Percentiles rank a stretch among this genome's conserved stretches.
phyloP scores from a whole-genome alignment of 768 basidiomycete species.

The Pholiota microspora region DNA sequence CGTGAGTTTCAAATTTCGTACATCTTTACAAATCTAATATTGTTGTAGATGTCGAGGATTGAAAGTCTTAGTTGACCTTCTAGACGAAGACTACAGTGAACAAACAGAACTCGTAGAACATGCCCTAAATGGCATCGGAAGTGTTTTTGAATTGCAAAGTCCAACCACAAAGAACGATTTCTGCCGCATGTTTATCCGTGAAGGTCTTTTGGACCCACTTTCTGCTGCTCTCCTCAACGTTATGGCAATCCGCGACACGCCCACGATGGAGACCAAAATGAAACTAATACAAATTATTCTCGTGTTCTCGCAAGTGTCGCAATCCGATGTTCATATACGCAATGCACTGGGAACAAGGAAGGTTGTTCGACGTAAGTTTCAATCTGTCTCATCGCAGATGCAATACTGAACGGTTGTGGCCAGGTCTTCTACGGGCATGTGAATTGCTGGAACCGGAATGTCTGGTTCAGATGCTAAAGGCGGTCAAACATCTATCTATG shows the following conservation, averaged over 20 bases:
- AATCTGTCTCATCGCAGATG: neutral
- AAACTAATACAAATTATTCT: slow-evolving; percentile 88
- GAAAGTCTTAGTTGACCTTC: slow-evolving; percentile 89
- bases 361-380: slow-evolving; percentile 78
- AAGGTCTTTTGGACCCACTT: slow-evolving; percentile 91
- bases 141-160: slow-evolving; percentile 94
- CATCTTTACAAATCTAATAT: neutral
- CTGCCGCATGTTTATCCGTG: slow-evolving; percentile 96
- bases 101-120: slow-evolving; percentile 90
- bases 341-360: slow-evolving; percentile 90
- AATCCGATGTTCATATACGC: slow-evolving; percentile 90
- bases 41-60: slow-evolving; percentile 82
- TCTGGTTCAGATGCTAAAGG: slow-evolving; percentile 87
- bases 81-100: slow-evolving; percentile 94
- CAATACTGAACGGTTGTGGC: neutral
- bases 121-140: slow-evolving; percentile 91
- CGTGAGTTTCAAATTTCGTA: slow-evolving; percentile 62
- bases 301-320: slow-evolving; percentile 95
- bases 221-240: slow-evolving; percentile 89
- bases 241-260: slow-evolving; percentile 67
- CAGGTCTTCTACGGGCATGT: slow-evolving; percentile 86
- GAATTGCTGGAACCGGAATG: slow-evolving; percentile 85
- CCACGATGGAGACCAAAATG: slow-evolving; percentile 72
- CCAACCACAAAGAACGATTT: slow-evolving; percentile 98
- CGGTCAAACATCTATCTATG: slow-evolving; percentile 96